phyloP scores from a whole-genome alignment of 1,284 basidiomycete genomes.

The Xerocomus cyaneibrunnescens region DNA sequence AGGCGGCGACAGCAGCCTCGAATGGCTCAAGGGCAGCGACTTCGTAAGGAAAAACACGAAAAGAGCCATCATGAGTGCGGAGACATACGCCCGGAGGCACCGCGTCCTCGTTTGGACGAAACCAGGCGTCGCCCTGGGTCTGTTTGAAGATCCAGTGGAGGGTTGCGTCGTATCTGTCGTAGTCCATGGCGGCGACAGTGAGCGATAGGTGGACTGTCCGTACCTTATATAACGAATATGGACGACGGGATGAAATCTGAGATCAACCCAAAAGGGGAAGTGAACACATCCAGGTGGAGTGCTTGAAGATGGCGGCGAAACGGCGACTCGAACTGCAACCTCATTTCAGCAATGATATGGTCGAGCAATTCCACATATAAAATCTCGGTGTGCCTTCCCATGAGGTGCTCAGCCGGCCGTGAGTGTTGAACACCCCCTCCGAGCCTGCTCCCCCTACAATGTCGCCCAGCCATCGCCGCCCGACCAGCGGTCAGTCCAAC shows the following conservation, averaged over 20 bases:
- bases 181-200: conserved; percentile 32
- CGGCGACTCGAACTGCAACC: conserved; percentile 12
- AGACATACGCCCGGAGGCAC: conserved; percentile 61
- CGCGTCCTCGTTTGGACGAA: conserved; percentile 51
- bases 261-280: conserved; percentile 17
- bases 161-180: conserved; percentile 38
- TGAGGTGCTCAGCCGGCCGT: conserved; percentile 1
- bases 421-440: not conserved
- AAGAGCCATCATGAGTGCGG: conserved; percentile 59
- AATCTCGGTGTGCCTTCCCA: not conserved
- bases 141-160: conserved; percentile 43
- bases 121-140: conserved; percentile 60
- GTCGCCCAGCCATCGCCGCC: conserved; percentile 15
- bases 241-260: conserved; percentile 12
- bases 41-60: conserved; percentile 74
- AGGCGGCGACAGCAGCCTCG: conserved; percentile 65
- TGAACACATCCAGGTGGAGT: not conserved
- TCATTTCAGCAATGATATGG: conserved; percentile 7
- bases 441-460: conserved; percentile 2
- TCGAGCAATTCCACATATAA: conserved; percentile 5
- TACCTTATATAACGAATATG: conserved; percentile 14
- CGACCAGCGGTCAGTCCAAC: conserved; percentile 12
- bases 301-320: not conserved
- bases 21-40: conserved; percentile 66
- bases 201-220: not conserved